Percentiles rank a stretch among this genome's conserved stretches.
Conservation (phyloP, 305 asterid genomes). For the Fraxinus ornus region DNA sequence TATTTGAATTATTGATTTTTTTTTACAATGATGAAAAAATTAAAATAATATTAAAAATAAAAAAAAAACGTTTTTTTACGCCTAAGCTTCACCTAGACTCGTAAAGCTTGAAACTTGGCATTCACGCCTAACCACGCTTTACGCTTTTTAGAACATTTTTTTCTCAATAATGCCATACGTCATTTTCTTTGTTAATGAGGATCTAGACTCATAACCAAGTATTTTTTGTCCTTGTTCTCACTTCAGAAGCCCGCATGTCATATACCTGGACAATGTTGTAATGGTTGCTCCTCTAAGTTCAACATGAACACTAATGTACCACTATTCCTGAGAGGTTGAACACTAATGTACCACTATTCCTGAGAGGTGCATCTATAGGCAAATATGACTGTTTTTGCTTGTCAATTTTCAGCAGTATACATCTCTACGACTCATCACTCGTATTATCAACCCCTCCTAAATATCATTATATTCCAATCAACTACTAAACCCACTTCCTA, state of each 20-base stretch:
- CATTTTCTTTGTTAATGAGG: background rate
- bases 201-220: background rate
- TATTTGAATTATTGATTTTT: no score
- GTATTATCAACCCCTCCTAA: background rate
- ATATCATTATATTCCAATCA: background rate
- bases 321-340: background rate
- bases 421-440: background rate
- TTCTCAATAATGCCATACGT: background rate
- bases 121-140: no score
- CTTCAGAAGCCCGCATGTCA: slow-evolving; percentile 16
- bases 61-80: no score
- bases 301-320: background rate
- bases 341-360: background rate
- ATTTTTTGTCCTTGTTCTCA: slow-evolving; percentile 6
- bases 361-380: slow-evolving; percentile 1
- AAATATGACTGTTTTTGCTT: slow-evolving; percentile 8
- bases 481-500: slow-evolving; percentile 3
- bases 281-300: slow-evolving; percentile 9
- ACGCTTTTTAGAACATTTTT: background rate
- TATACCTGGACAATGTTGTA: background rate
- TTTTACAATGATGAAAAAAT: no score
- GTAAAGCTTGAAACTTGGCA: no score
- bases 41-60: no score
- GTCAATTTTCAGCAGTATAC: background rate
- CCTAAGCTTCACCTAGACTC: no score